Evolutionary conservation across 2,329 filamentous ascomycete genomes (phyloP).

Genomic region (Shiraia bambusicola): DNA sequence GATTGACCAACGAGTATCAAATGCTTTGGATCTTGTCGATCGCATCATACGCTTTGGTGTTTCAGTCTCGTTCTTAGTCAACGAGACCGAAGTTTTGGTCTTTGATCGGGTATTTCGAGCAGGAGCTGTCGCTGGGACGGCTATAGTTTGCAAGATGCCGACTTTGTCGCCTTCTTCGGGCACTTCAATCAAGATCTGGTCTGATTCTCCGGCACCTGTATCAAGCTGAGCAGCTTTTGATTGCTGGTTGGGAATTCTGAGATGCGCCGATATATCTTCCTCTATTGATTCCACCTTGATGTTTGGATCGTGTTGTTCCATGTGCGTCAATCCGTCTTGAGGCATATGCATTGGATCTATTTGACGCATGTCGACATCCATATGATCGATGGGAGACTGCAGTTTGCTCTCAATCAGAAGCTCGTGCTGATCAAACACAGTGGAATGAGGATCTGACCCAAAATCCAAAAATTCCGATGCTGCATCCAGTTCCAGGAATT

Average conservation of each 20-base stretch:
- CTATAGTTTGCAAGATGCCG: conserved; percentile 18
- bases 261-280: conserved; percentile 14
- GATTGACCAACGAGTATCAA: conserved; percentile 12
- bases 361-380: conserved; percentile 10
- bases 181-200: conserved; percentile 18
- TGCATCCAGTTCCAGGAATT: neutral
- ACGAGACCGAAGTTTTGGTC: conserved; percentile 26
- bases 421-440: neutral
- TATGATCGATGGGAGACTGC: neutral
- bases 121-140: conserved; percentile 28
- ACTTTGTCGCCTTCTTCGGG: conserved; percentile 25
- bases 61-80: conserved; percentile 17
- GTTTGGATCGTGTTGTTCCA: conserved; percentile 14
- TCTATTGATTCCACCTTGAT: conserved; percentile 38
- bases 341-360: conserved; percentile 1
- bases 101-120: conserved; percentile 38
- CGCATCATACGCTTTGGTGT: conserved; percentile 13
- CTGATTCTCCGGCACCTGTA: conserved; percentile 4
- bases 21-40: conserved; percentile 21
- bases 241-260: conserved; percentile 7
- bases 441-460: conserved; percentile 1
- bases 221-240: conserved; percentile 3
- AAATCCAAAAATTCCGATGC: conserved; percentile 4
- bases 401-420: neutral
- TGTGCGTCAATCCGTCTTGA: conserved; percentile 4